phyloP scores from a whole-genome alignment of 257 asterid genomes.

The Scutellaria minor region DNA sequence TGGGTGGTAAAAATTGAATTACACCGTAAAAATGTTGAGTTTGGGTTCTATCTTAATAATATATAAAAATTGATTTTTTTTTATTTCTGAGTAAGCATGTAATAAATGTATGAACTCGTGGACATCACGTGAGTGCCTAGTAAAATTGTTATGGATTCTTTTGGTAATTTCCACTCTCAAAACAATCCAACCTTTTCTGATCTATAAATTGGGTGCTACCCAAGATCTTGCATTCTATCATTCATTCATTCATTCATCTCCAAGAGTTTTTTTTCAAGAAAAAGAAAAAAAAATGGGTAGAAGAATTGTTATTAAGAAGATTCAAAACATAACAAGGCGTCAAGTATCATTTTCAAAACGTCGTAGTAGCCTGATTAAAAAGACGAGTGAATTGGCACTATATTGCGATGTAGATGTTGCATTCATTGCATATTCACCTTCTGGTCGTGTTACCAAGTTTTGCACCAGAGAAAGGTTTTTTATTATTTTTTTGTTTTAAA shows the following conservation, averaged over 20 bases:
- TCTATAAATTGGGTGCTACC: conserved; percentile 32
- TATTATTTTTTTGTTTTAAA: not conserved
- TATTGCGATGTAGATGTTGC: conserved; percentile 60
- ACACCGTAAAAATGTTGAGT: too few species aligned
- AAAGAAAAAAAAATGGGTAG: conserved; percentile 49
- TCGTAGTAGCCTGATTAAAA: conserved; percentile 58
- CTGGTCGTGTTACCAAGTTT: conserved; percentile 62
- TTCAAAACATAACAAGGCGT: conserved; percentile 49
- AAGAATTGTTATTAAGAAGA: conserved; percentile 62
- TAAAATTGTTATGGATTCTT: not conserved
- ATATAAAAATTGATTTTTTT: too few species aligned
- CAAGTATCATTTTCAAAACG: conserved; percentile 75
- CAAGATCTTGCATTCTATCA: not conserved
- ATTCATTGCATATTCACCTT: conserved; percentile 58
- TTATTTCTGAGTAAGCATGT: conserved; percentile 29
- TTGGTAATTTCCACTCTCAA: conserved; percentile 17
- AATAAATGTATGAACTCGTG: conserved; percentile 31
- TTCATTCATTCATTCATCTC: not conserved
- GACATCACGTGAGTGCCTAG: not conserved
- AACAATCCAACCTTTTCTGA: not conserved
- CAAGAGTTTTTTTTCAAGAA: not conserved
- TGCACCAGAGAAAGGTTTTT: conserved; percentile 45
- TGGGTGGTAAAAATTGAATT: too few species aligned
- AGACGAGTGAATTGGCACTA: conserved; percentile 48
- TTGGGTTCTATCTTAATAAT: too few species aligned